A percentile compares a stretch with the other conserved stretches of the same genome.
phyloP scores from a whole-genome alignment of 2,329 filamentous ascomycete genomes.

The Penicillium occitanis region DNA sequence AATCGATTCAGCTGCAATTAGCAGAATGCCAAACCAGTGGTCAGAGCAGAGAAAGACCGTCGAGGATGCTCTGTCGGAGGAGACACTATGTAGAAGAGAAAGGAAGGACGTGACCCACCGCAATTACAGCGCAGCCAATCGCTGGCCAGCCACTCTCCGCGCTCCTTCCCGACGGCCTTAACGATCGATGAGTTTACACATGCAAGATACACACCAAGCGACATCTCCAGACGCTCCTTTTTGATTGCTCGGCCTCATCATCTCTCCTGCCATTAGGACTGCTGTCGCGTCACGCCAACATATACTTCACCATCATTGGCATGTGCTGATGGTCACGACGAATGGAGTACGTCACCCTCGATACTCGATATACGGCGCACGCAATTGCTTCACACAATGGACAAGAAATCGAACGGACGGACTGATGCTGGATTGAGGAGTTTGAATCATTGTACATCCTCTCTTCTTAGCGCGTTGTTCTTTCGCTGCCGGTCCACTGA shows the following conservation, averaged over 20 bases:
- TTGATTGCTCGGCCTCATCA: background rate
- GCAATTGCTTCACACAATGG: conserved; percentile 34
- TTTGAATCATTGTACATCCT: conserved; percentile 66
- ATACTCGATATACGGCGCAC: conserved; percentile 14
- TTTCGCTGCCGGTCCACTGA: background rate
- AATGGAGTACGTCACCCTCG: conserved; percentile 20
- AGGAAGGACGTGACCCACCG: background rate
- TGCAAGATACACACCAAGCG: background rate
- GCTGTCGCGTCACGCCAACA: background rate
- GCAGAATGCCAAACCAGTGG: background rate
- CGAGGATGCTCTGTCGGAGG: background rate
- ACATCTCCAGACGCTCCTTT: background rate
- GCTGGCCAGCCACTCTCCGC: background rate
- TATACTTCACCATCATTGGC: background rate
- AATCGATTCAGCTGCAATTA: background rate
- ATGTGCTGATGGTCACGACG: conserved; percentile 16
- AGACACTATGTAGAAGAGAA: background rate
- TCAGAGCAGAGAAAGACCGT: background rate
- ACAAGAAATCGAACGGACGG: conserved; percentile 29
- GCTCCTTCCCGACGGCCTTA: background rate
- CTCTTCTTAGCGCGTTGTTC: background rate
- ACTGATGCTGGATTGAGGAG: conserved; percentile 63
- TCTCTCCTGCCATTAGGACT: background rate
- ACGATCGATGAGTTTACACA: background rate
- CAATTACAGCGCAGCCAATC: conserved; percentile 10